Conservation (phyloP, 1,139 yeast species). For the Geotrichum klebahnii region DNA sequence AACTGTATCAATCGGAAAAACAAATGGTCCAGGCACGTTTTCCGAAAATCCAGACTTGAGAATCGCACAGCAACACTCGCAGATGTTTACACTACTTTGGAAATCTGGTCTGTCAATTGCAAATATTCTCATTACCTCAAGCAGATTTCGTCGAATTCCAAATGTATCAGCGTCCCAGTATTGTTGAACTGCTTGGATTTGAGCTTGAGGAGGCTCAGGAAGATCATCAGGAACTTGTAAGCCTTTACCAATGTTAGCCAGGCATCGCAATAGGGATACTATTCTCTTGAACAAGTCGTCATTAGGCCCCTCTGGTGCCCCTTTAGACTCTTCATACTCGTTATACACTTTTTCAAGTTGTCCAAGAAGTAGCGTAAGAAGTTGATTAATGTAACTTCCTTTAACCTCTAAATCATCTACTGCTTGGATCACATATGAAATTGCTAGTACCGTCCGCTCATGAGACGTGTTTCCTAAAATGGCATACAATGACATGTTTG, state of each 20-base stretch:
- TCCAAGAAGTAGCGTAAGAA: constrained; percentile 28
- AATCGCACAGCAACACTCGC: constrained; percentile 56
- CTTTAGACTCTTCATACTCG: constrained; percentile 5
- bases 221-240: constrained; percentile 40
- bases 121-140: constrained; percentile 45
- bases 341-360: constrained; percentile 23
- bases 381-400: constrained; percentile 29
- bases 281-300: constrained; percentile 21
- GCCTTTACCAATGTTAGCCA: constrained; percentile 67
- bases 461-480: constrained; percentile 28
- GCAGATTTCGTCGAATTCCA: constrained; percentile 42
- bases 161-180: constrained; percentile 45
- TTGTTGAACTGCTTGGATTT: constrained; percentile 18
- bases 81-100: constrained; percentile 42
- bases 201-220: constrained; percentile 29
- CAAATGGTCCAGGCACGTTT: constrained; percentile 21
- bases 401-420: constrained; percentile 28
- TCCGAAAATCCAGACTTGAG: constrained; percentile 47
- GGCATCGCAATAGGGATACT: constrained; percentile 55
- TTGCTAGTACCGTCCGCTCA: constrained; percentile 39
- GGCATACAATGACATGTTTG: constrained; percentile 27
- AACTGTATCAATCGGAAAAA: constrained; percentile 34
- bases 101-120: constrained; percentile 43
- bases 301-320: constrained; percentile 14
- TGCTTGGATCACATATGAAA: constrained; percentile 39